Base-by-base conservation (phyloP, 495 filamentous ascomycete genomes). In the Tuber indicum region DNA sequence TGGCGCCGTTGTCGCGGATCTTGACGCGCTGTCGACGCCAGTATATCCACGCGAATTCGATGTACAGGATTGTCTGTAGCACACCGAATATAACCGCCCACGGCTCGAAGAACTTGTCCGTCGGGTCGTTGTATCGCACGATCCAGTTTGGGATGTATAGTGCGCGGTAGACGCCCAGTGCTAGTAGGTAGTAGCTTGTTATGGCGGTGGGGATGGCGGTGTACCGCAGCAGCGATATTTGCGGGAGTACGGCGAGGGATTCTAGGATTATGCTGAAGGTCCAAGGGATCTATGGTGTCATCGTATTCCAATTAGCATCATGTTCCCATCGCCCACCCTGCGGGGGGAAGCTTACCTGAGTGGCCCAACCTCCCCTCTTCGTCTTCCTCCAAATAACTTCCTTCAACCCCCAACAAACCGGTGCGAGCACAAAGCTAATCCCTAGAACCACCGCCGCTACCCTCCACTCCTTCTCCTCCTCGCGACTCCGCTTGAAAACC, bases 41-140 rank as follows among this genome's bases (percentile, higher is more conserved):
- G 86, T 99, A 99, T 0, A 99, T 93, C 94, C 94, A 98, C 41
- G 92, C 93, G 83, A 99, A 99, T 84, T 99, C 96, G 78, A 94
- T 83, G 84, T 98, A 98, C 73, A 98, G 89, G 2, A 90, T 89
- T 0, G 95, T 98, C 85, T 99, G 96, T 42, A 98, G 86, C 77
- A 97, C 86, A 52, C 95, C 96, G 84, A 96, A 98, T 73, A 96
- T 86, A 76, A 94, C 87, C 16, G 91, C 88, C 45, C 94, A 87
- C n/a, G 88, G 87, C 79, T 96, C 93, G 78, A 89, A 89, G 73
- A 86, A 85, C n/a, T 86, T 83, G 75, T 90, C 89, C 19, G 86
- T 84, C 16, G 84, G 84, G 75, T 89, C 88, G 26, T 90, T 84
- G 69, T 87, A 87, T 5, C 92, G 90, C 32, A 89, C 84, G 78